Base-by-base conservation (phyloP, 495 filamentous ascomycete genomes). In the Annulohypoxylon bovei region DNA sequence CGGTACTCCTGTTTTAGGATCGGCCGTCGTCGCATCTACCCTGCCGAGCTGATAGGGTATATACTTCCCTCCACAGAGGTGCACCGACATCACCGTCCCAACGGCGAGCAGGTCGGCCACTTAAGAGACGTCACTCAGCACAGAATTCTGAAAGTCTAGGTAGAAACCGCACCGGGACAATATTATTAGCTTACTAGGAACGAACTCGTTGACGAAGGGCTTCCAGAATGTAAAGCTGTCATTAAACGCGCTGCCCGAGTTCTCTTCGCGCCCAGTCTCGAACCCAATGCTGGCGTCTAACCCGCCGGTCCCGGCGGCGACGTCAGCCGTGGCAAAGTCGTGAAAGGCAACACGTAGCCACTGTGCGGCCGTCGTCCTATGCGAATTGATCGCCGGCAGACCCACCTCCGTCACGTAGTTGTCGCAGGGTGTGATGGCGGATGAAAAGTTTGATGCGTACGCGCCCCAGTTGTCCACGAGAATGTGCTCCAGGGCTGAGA, bases 281-380 rank as follows among this genome's bases (percentile, higher is more conserved):
- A 82, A 86, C 4, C 79, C 79, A 44, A 87, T 77, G 8, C 82
- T 85, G 1, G 78, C 84, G 72, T 86, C 84, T 12, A 87, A 46
- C 5, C 84, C 84, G 11, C 84, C 84, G n/a, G 77, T 72, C 3
- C 78, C 76, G 16, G 67, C 78, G 27, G 68, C 79, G 12, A 80
- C 73, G 62, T 83, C 80, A 6, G 78, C 81, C 4, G 80, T 83
- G n/a, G 80, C 78, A 72, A 85, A 85, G 68, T 87, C 84, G 69
- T 87, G 84, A 66, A 87, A 86, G 39, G 79, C 80, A n/a, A 81
- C 79, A 22, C 84, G 79, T 37, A 87, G 66, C 82, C 81, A 86
- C 77, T 87, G 82, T 18, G 84, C 83, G 1, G 84, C 74, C 8
- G 83, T 77, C 46, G 79, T 79, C 32, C 82, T 77, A 28, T 79